Conservation (phyloP, 176 grass and related monocot species). For the bread wheat (Triticum aestivum) region IWGSC_CS_RefSeq_v2.1 NC_057801.1:463919920-463920419, state of each 20-base stretch:
- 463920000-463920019: slow-evolving; percentile 52
- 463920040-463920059: slow-evolving; percentile 41
- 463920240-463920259: slow-evolving; percentile 47
- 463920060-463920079: slow-evolving; percentile 44
- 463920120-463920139: slow-evolving; percentile 55
- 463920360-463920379: slow-evolving; percentile 19
- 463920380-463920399: background rate
- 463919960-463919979: slow-evolving; percentile 92
- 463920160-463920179: slow-evolving; percentile 79
- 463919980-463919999: slow-evolving; percentile 66
- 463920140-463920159: slow-evolving; percentile 83
- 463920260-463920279: slow-evolving; percentile 60
- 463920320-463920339: slow-evolving; percentile 3
- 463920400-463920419: background rate
- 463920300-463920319: slow-evolving; percentile 19
- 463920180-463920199: slow-evolving; percentile 24
- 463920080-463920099: slow-evolving; percentile 32
- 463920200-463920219: slow-evolving; percentile 54
- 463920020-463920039: slow-evolving; percentile 47
- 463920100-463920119: slow-evolving; percentile 55
- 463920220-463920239: slow-evolving; percentile 82
- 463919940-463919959: slow-evolving; percentile 97
- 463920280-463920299: slow-evolving; percentile 21
- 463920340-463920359: slow-evolving; percentile 14
- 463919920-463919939: slow-evolving; percentile 94